phyloP scores from a whole-genome alignment of 306 rosid genomes.

The Quercus cerris region DNA sequence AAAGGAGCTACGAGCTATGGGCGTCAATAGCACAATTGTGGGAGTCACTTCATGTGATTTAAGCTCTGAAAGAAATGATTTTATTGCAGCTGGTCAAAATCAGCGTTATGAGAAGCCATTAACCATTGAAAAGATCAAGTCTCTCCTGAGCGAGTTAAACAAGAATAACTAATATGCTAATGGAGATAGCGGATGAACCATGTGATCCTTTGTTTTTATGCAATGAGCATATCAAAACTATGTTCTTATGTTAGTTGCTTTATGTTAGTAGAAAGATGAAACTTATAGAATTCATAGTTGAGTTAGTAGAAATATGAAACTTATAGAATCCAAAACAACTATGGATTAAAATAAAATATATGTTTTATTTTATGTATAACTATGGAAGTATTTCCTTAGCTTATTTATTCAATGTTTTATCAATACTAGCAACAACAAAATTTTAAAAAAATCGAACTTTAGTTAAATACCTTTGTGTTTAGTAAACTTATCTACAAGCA shows the following conservation, averaged over 20 bases:
- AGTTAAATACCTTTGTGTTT: too few species aligned
- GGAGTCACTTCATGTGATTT: slow-evolving; percentile 20
- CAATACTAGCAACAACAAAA: too few species aligned
- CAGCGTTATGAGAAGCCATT: slow-evolving; percentile 24
- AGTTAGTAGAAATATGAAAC: background rate
- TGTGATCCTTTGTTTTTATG: too few species aligned
- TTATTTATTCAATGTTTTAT: too few species aligned
- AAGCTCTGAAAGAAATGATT: slow-evolving; percentile 7
- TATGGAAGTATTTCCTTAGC: too few species aligned
- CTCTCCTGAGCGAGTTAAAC: slow-evolving; percentile 1
- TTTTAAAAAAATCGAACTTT: too few species aligned
- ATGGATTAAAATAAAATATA: background rate
- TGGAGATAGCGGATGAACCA: background rate
- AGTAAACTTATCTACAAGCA: too few species aligned
- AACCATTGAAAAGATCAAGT: background rate
- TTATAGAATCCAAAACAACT: background rate
- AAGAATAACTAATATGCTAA: background rate
- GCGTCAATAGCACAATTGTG: slow-evolving; percentile 20
- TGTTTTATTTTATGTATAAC: too few species aligned
- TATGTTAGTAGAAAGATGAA: too few species aligned
- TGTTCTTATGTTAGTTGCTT: background rate
- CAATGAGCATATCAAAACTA: too few species aligned
- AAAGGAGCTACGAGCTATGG: slow-evolving; percentile 26
- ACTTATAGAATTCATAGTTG: background rate
- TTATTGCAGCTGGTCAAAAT: slow-evolving; percentile 24